Evolutionary conservation across 306 rosid species (phyloP).

Genomic region (Malus sylvestris): DNA sequence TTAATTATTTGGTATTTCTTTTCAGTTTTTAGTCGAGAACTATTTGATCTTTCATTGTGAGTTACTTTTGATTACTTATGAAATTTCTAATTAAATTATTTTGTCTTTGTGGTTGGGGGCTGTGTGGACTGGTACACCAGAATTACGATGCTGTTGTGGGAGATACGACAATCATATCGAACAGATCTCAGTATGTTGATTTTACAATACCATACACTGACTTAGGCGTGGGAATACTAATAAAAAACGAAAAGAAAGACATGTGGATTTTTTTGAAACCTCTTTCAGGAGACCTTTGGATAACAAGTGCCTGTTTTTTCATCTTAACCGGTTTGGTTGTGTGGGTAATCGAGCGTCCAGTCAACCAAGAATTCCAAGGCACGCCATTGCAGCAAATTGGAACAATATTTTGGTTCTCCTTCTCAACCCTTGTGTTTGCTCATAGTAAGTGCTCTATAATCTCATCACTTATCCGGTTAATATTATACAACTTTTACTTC

Average conservation of each 20-base stretch:
- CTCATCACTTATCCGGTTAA: background rate
- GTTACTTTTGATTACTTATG: background rate
- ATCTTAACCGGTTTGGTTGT: background rate
- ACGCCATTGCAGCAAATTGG: background rate
- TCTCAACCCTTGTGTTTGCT: constrained; percentile 3
- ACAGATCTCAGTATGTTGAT: background rate
- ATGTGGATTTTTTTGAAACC: constrained; percentile 12
- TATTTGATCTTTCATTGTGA: too few relatives aligned
- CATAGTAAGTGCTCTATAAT: background rate
- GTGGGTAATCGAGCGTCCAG: background rate
- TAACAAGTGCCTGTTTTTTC: background rate
- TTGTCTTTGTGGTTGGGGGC: background rate
- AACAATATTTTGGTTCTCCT: background rate
- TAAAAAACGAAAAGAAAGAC: background rate
- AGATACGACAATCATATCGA: background rate
- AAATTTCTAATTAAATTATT: background rate
- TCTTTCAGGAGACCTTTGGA: constrained; percentile 1
- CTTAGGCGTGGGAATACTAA: background rate
- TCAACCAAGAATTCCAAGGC: background rate
- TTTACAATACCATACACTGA: constrained; percentile 5
- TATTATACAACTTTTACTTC: too few relatives aligned
- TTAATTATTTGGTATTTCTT: too few relatives aligned
- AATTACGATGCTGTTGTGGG: constrained; percentile 2
- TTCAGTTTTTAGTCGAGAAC: too few relatives aligned
- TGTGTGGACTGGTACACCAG: background rate